Evolutionary conservation across 192 early-diverging fungal genomes (phyloP), one percentile per base, ranked within the genome.

Genomic region (Endogone sp.): DNA sequence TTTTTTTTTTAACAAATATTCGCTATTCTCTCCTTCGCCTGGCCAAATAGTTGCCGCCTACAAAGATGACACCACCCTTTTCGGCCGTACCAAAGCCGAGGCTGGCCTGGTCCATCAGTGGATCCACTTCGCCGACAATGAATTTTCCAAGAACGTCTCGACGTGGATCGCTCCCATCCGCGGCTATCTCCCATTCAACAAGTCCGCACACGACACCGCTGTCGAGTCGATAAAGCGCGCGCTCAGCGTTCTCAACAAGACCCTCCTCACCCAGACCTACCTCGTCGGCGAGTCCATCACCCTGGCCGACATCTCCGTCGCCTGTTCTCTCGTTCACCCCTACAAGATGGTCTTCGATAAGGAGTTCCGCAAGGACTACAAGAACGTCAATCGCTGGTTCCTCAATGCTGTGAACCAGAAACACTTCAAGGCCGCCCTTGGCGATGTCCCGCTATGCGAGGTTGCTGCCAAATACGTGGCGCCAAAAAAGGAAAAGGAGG

Each of bases 351-450:
- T 91, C 60, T 87, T 94, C 24, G 91, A 93, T 62, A 80, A 83
- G 60, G 79, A 86, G 22, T 93, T 94, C 89, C 93, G 95, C 75
- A 88, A 89, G 73, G 65, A 84, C 65, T 92, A 85, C 88, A 90
- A 89, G 78, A 94, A 95, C 82, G 81, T 98, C 64, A 94, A 81
- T 75, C 92, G 95, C 75, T 98, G 92, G 91, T 96, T 95, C 89
- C 82, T 78, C 76, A 98, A 95, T 77, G 78, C 90, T 65, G 74
- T 90, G 65, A 88, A 86, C 84, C 93, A 96, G 86, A 75, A 89
- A 55, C 74, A 90, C 79, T 94, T 97, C 89, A 91, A 91, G 85
- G 85, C 84, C 44, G 85, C 93, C 67, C 63, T 92, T 63, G 94
- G 91, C 75, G 88, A 89, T 3, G 79, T 93, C 58, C 9, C 37